Base-by-base conservation (phyloP, 345 rosid genomes). In the Luvunga scandens region DNA sequence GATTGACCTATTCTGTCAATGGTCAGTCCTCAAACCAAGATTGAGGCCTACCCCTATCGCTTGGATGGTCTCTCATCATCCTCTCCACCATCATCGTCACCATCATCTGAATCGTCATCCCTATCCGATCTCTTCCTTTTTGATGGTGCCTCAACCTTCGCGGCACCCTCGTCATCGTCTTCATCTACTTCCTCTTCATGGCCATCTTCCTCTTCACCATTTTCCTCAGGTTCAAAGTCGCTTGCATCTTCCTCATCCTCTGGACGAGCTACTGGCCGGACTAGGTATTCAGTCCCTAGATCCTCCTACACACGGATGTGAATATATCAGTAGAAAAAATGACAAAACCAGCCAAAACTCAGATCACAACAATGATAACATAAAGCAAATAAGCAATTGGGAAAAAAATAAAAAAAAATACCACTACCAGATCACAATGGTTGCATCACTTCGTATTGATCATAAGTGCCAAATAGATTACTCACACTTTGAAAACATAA, bases 161-260 rank as follows among this genome's bases (percentile, higher is more conserved):
- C 92, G 10, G 80, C 80, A 77, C 75, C 88, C 12, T 66, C 82
- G 4, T 75, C 82, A 4, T 45, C 79, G 0, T 88, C 82, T 4
- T 76, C 85, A 13, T 83, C 86, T 0, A 88, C 89, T 0, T 87
- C 90, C 48, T 85, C 89, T 55, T 86, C 93, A 0, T 90, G 89
- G 1, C 56, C 31, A 3, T 89, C 94, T 1, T 92, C 93, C 7
- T 87, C 95, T 6, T 88, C 91, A 36, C 90, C 95, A 28, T 90
- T 92, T 84, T 92, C 98, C 64, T 88, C 93, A 0, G 95, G 95
- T 72, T 93, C 98, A 34, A 93, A 91, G 82, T 93, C 98, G 76
- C 97, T 92, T 16, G 94, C 96, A 30, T 94, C 94, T 77, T 91
- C 98, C 82, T 95, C 98, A 13, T 93, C 98, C 79, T 95, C 98